Base-by-base conservation (phyloP, 495 filamentous ascomycete genomes). In the Daldinia bambusicola region DNA sequence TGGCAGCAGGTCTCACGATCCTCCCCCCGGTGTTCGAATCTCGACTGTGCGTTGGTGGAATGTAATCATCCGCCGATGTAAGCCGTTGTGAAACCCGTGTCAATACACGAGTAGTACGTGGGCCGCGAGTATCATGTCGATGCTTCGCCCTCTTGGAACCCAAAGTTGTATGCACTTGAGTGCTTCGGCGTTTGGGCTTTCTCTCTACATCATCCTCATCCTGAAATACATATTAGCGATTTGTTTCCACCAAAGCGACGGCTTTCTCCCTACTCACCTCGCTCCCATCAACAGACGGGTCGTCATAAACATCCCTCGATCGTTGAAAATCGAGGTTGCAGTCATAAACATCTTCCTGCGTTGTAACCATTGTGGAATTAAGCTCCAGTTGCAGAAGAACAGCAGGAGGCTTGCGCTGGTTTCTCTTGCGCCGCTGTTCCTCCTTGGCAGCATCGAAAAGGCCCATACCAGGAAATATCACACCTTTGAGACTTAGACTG, bases 361-460 rank as follows among this genome's bases (percentile, higher is more conserved):
- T 88, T 69, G 90, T 88, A n/a, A 94, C 89, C 5, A 83, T 80
- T 20, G 76, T 75, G 0, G 93, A 94, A 16, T 89, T 89, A 34
- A 80, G 75, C 69, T 93, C 85, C 83, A 97, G 92, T 70, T 85
- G 84, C 75, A 84, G 85, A 22, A 97, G 67, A 20, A 92, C 87
- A 6, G 86, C 90, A 12, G 82, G 84, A 61, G 92, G 90, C 74
- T 97, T 97, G 67, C 91, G 91, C 78, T 97, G 94, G 74, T 97
- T 97, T 43, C 94, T 88, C 80, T 87, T 92, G 40, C 91, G 88
- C 74, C 90, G 90, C 83, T 91, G 91, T 53, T 91, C 86, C 59
- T 88, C 83, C 1, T 88, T 92, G 7, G 94, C 94, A 10, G 93
- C 90, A 75, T 97, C 94, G 73, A 96, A 97, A 18, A 95, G 79